Conservation (phyloP, 192 early-diverging fungal genomes). For the Chytriomyces sp. region DNA sequence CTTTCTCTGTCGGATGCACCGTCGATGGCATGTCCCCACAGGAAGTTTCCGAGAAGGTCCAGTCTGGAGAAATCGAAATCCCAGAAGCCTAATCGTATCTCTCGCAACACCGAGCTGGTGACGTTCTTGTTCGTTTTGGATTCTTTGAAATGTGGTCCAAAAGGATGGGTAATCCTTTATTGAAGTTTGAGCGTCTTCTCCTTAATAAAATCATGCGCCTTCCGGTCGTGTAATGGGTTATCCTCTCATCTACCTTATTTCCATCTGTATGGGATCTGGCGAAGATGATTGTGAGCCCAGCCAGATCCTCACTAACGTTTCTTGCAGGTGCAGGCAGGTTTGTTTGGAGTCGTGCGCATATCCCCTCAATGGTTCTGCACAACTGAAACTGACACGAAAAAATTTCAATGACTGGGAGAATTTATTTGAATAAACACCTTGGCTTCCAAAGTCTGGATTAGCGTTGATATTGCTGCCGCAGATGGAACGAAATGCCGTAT, state of each 20-base stretch:
- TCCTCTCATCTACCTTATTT: constrained; percentile 5
- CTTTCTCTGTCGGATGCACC: constrained; percentile 94
- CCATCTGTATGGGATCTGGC: neutral
- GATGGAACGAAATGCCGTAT: no score
- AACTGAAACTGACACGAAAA: no score
- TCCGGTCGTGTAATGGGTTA: neutral
- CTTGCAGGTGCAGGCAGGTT: no score
- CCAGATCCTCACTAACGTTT: no score
- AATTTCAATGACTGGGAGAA: no score
- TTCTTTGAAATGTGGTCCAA: no score
- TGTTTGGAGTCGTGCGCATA: no score
- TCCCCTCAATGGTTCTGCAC: no score
- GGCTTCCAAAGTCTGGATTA: no score
- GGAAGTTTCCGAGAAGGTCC: constrained; percentile 84
- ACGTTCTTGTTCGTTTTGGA: neutral
- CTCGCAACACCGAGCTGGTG: neutral
- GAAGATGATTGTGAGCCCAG: neutral
- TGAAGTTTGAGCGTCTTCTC: neutral
- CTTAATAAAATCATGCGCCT: neutral
- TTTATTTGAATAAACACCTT: no score
- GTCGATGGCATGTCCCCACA: constrained; percentile 94
- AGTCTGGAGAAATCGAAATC: constrained; percentile 69
- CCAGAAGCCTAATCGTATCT: constrained; percentile 40
- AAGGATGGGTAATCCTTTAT: no score
- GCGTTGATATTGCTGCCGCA: no score